phyloP scores from a whole-genome alignment of 495 filamentous ascomycete species.

The Penicillium waksmanii region DNA sequence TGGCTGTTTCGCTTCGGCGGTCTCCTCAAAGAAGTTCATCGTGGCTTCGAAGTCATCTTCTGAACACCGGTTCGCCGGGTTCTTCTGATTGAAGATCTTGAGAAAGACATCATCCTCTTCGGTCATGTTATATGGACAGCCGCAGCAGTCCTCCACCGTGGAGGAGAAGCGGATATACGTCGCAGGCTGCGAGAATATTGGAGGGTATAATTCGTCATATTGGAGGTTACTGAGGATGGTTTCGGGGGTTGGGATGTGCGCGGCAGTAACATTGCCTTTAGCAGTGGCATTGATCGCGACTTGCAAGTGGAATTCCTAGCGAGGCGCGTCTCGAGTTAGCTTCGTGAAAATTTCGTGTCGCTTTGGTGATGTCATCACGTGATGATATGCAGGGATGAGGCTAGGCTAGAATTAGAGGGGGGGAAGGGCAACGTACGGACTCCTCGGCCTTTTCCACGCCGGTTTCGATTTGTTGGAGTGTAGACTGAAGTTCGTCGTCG shows the following conservation, averaged over 20 bases:
- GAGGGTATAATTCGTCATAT: slow-evolving; percentile 88
- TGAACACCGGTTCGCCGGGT: slow-evolving; percentile 66
- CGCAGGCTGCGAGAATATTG: slow-evolving; percentile 75
- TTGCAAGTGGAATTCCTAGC: slow-evolving; percentile 97
- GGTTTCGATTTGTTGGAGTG: slow-evolving; percentile 83
- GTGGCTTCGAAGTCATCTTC: slow-evolving; percentile 91
- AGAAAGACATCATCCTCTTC: slow-evolving; percentile 86
- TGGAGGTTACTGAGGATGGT: slow-evolving; percentile 71
- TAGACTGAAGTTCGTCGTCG: slow-evolving; percentile 68
- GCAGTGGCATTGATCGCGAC: slow-evolving; percentile 80
- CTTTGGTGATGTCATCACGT: slow-evolving; percentile 56
- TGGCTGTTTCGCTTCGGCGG: slow-evolving; percentile 76
- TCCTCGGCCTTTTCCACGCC: slow-evolving; percentile 97
- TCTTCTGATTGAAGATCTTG: slow-evolving; percentile 77
- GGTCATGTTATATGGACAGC: slow-evolving; percentile 89
- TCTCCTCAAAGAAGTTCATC: slow-evolving; percentile 94
- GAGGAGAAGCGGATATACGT: slow-evolving; percentile 98
- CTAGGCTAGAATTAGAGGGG: slow-evolving; percentile 44
- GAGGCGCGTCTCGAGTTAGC: slow-evolving; percentile 24
- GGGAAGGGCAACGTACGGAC: slow-evolving; percentile 71
- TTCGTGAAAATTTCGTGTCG: slow-evolving; percentile 37
- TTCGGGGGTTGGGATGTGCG: slow-evolving; percentile 87
- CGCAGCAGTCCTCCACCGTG: slow-evolving; percentile 92
- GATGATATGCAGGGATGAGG: slow-evolving; percentile 47
- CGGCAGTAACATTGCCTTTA: slow-evolving; percentile 71